phyloP scores from a whole-genome alignment of 2,329 filamentous ascomycete species.

The Epichloe sibirici region DNA sequence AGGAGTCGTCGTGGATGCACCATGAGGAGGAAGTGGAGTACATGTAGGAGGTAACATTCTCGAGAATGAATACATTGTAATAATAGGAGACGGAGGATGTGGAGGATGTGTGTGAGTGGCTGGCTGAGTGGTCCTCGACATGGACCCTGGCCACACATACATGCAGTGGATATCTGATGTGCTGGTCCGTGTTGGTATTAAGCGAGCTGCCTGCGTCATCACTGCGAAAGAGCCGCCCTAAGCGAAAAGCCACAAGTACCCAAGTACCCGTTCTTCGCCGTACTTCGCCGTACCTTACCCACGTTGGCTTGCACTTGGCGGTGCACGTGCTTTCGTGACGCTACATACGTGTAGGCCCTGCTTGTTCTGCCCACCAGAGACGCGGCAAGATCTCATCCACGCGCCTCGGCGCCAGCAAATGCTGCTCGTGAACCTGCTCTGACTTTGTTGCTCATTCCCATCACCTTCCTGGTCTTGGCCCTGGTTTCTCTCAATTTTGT shows the following conservation, averaged over 20 bases:
- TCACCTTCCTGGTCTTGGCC: background rate
- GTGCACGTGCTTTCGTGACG: slow-evolving; percentile 4
- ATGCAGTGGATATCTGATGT: too few relatives aligned
- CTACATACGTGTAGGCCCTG: background rate
- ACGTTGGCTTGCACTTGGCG: background rate
- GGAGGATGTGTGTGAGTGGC: too few relatives aligned
- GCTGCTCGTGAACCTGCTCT: background rate
- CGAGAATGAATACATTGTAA: too few relatives aligned
- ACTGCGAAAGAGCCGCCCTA: background rate
- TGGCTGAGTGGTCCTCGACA: background rate
- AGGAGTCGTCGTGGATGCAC: too few relatives aligned
- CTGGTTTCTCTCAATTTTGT: background rate
- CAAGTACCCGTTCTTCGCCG: too few relatives aligned
- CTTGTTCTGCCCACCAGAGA: background rate
- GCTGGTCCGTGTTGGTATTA: background rate
- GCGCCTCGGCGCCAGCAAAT: background rate
- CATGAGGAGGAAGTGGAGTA: too few relatives aligned
- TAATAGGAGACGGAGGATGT: too few relatives aligned
- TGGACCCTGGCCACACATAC: background rate
- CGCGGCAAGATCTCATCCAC: background rate
- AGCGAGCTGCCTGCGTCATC: background rate
- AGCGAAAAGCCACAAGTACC: background rate
- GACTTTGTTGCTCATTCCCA: background rate
- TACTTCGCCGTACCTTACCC: background rate
- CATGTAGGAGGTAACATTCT: too few relatives aligned